phyloP scores from a whole-genome alignment of 176 grass and related monocot species.

The Musa schizocarpa region DNA sequence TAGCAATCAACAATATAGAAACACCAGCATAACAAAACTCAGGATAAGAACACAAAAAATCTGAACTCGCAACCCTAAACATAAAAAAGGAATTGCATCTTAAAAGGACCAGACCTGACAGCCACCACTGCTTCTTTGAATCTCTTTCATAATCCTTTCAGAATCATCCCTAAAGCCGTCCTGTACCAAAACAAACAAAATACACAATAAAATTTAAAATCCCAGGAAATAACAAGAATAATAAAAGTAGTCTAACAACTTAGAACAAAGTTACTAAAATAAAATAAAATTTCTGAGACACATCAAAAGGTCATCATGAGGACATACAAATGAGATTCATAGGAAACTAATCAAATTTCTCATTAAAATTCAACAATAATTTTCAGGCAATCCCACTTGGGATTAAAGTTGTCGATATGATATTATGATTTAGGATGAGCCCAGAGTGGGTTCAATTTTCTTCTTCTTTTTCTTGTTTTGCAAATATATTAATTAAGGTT shows the following conservation, averaged over 20 bases:
- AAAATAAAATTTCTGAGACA: no score
- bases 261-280: no score
- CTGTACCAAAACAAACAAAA: slow-evolving; percentile 29
- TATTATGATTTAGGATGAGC: no score
- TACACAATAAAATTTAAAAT: neutral
- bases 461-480: no score
- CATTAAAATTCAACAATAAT: no score
- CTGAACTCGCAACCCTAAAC: neutral
- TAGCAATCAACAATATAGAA: neutral
- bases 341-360: no score
- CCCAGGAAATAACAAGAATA: neutral
- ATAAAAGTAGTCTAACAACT: no score
- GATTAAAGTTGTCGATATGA: no score
- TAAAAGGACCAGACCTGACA: slow-evolving; percentile 58
- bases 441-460: no score
- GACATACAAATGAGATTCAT: no score
- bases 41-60: neutral
- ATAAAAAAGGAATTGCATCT: neutral
- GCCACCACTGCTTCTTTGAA: slow-evolving; percentile 47
- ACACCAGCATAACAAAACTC: neutral
- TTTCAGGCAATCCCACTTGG: neutral
- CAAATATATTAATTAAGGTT: no score
- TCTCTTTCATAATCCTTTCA: slow-evolving; percentile 83
- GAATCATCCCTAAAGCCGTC: slow-evolving; percentile 90
- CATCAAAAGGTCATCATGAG: no score